Evolutionary conservation across 495 filamentous ascomycete species (phyloP).

Genomic region (Aspergillus sclerotiicarbonarius): DNA sequence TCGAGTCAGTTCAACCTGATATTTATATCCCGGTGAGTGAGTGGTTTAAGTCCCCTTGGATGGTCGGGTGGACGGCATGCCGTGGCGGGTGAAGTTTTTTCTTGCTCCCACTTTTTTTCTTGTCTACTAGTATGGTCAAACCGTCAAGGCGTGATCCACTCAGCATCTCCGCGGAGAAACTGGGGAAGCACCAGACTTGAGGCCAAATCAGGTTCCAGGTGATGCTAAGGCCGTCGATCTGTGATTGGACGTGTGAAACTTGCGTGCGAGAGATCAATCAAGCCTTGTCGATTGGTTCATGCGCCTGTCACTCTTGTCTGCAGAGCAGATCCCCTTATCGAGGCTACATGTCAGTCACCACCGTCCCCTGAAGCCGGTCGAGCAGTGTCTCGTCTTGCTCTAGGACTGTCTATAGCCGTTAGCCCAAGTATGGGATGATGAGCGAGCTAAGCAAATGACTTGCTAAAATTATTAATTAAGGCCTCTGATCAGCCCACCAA

Average conservation of each 20-base stretch:
- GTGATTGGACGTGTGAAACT: not conserved
- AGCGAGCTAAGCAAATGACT: not conserved
- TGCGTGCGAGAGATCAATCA: not conserved
- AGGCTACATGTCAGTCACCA: not conserved
- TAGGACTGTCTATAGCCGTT: not conserved
- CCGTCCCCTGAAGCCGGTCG: not conserved
- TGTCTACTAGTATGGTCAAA: not conserved
- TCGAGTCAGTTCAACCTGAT: not conserved
- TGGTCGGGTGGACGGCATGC: not conserved
- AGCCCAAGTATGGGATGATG: not conserved
- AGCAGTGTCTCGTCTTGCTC: no score
- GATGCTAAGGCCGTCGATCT: not conserved
- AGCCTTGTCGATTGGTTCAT: not conserved
- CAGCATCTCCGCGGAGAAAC: slow-evolving; percentile 7
- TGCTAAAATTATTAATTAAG: not conserved
- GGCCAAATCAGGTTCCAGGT: not conserved
- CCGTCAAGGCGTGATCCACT: not conserved
- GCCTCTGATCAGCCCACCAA: slow-evolving; percentile 1
- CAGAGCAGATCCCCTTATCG: not conserved
- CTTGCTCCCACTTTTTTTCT: not conserved
- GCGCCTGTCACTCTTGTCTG: not conserved
- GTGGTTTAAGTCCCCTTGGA: not conserved
- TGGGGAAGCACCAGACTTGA: not conserved
- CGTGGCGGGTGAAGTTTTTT: slow-evolving; percentile 6
- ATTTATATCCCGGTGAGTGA: not conserved